Percentiles rank a stretch among this genome's conserved stretches.
phyloP scores from a whole-genome alignment of 768 basidiomycete genomes.

The Galerina sulciceps region DNA sequence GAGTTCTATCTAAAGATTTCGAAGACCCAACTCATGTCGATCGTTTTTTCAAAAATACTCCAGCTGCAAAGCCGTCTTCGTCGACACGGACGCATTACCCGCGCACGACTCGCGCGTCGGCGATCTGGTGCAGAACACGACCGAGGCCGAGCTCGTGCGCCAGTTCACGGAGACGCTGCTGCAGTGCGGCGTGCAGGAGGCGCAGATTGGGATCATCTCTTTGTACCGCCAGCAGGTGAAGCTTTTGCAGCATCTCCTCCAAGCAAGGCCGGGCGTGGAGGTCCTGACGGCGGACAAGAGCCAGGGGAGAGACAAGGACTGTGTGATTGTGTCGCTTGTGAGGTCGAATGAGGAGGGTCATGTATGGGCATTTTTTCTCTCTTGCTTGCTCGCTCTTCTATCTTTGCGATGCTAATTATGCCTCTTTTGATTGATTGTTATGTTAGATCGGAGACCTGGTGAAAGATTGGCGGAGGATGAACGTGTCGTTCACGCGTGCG shows the following conservation, averaged over 20 bases:
- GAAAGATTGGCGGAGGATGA: slow-evolving; percentile 95
- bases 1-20: slow-evolving; percentile 18
- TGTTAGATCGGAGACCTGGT: slow-evolving; percentile 86
- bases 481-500: slow-evolving; percentile 95
- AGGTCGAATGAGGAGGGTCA: slow-evolving; percentile 79
- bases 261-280: slow-evolving; percentile 64
- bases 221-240: slow-evolving; percentile 97
- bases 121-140: slow-evolving; percentile 87
- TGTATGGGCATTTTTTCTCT: slow-evolving; percentile 48
- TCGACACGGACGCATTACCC: slow-evolving; percentile 88
- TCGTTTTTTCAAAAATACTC: neutral
- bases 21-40: neutral
- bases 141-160: slow-evolving; percentile 71
- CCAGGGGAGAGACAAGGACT: slow-evolving; percentile 96
- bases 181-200: slow-evolving; percentile 61
- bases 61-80: slow-evolving; percentile 87
- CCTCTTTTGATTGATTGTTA: too few species aligned
- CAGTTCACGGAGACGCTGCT: slow-evolving; percentile 74
- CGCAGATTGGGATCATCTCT: slow-evolving; percentile 87
- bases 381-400: neutral
- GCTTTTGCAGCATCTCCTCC: slow-evolving; percentile 71
- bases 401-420: neutral
- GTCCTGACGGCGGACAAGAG: slow-evolving; percentile 91
- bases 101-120: slow-evolving; percentile 83
- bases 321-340: slow-evolving; percentile 91